Base-by-base conservation (phyloP, 169 alveolate genomes). In the Amoebophrya sp. region DNA sequence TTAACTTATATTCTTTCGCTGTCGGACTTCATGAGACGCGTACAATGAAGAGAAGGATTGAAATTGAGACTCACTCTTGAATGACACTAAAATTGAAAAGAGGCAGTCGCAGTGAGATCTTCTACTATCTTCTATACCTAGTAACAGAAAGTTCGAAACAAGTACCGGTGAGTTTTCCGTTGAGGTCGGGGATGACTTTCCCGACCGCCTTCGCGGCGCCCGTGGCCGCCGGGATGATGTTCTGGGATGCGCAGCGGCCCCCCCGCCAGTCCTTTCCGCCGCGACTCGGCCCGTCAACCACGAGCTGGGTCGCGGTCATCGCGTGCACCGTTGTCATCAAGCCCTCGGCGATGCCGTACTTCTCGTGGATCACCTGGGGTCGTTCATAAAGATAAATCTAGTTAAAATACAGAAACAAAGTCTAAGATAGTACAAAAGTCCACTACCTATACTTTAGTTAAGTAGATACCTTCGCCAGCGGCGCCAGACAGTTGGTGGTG, bases 121-220 rank as follows among this genome's bases (percentile, higher is more conserved):
- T n/a, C n/a, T n/a, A n/a, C n/a, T n/a, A n/a, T n/a, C n/a, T n/a
- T n/a, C n/a, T n/a, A n/a, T n/a, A n/a, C n/a, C 67, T 45, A 15
- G n/a, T 45, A 18, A 45, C n/a, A 45, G 18, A 10, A 45, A 45
- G 67, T 45, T 15, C 67, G 18, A 45, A 10, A 45, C 18, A 10
- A 45, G 67, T 58, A 58, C 78, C 78, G 40, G 99, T 99, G 88
- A 99, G 96, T 94, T 98, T 99, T 91, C 99, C 99, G 94, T 98
- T 97, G 48, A 98, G 93, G 69, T 96, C 98, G 34, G 99, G 99
- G 90, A 99, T 96, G 89, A 98, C 99, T 94, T 98, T 98, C 43
- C 99, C 99, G 38, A 99, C 99, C 34, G 99, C 99, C 95, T 99
- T 99, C 40, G 99, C 99, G 88, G 99, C 99, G 41, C 99, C 99